Base-by-base conservation (phyloP, 305 asterid genomes). In the Nicotiana rustica region DNA sequence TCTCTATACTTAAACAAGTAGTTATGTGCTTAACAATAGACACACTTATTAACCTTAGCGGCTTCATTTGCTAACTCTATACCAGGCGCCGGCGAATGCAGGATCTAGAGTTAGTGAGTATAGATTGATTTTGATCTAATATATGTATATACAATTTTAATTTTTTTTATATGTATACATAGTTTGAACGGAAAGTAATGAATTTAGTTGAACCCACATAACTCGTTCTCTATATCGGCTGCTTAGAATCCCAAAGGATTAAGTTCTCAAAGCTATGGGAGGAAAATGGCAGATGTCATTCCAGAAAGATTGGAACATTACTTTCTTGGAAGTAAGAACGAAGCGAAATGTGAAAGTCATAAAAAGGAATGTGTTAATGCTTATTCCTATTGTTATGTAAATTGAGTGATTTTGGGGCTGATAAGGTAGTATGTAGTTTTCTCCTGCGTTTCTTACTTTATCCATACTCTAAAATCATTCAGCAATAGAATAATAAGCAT, bases 361-460 rank as follows among this genome's bases (percentile, higher is more conserved):
- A 36, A 75, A 75, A 47, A 59, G 64, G 8, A 59, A 59, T 59
- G 36, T 19, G 38, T 36, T 12, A 70, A 70, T 19, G 18, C 67
- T 41, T 60, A 61, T 78, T 61, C 73, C 44, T 13, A 49, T 75
- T 21, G 55, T 52, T 2, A 47, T 6, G 25, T 44, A 12, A 75
- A 49, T 49, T 49, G 41, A 78, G 67, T 25, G 31, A 41, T 66
- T 44, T 76, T 65, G 86, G 83, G 78, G 73, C 21, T 62, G 62
- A 84, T 56, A 29, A 81, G 90, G 88, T 85, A 82, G 25, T 18
- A 82, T 61, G 88, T 86, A 56, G 82, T 77, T 84, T 85, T 87
- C 86, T 85, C 55, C 71, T 55, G 52, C 33, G 73, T 85, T 77
- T 80, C 81, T 87, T 80, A 81, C 88, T 87, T 83, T 38, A 8